phyloP scores from a whole-genome alignment of 2,329 filamentous ascomycete species.

The Phyllosticta ampelicida region DNA sequence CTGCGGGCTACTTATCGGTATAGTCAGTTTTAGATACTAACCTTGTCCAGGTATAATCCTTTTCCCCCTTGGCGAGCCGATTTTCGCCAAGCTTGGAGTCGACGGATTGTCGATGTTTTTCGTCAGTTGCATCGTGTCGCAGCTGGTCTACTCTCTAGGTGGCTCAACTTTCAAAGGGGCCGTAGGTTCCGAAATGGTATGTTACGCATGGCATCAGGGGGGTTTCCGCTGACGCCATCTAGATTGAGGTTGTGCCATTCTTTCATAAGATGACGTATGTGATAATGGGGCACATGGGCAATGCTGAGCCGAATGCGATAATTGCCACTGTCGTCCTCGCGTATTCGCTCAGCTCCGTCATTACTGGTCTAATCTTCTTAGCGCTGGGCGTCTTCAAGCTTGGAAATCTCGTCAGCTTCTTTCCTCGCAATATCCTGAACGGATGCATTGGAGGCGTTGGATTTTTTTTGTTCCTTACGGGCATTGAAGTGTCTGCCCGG shows the following conservation, averaged over 20 bases:
- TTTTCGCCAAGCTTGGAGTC: conserved; percentile 77
- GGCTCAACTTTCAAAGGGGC: conserved; percentile 85
- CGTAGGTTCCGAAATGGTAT: conserved; percentile 83
- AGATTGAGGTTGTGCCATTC: conserved; percentile 96
- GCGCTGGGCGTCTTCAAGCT: conserved; percentile 77
- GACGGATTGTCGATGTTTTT: conserved; percentile 99
- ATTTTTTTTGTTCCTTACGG: conserved; percentile 86
- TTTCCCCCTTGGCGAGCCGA: conserved; percentile 77
- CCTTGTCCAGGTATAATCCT: conserved; percentile 64
- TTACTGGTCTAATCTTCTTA: conserved; percentile 88
- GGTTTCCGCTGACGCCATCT: conserved; percentile 6
- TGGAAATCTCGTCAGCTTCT: conserved; percentile 91
- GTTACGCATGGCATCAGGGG: conserved; percentile 17
- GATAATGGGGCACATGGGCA: conserved; percentile 68
- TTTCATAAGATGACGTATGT: conserved; percentile 97
- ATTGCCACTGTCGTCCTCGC: conserved; percentile 90
- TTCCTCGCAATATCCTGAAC: conserved; percentile 89
- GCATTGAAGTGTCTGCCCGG: conserved; percentile 84
- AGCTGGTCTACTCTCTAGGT: conserved; percentile 74
- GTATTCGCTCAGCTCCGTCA: conserved; percentile 78
- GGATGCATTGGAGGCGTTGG: conserved; percentile 96
- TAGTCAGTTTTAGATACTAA: not conserved
- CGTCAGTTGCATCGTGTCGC: conserved; percentile 90
- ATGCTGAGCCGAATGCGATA: conserved; percentile 71
- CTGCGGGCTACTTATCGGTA: not conserved